These are phyloP conservation scores for Cystofilobasidium bisporidii DNA, from an alignment of 768 basidiomycete genomes.

Conservation along the genomic window DNA sequence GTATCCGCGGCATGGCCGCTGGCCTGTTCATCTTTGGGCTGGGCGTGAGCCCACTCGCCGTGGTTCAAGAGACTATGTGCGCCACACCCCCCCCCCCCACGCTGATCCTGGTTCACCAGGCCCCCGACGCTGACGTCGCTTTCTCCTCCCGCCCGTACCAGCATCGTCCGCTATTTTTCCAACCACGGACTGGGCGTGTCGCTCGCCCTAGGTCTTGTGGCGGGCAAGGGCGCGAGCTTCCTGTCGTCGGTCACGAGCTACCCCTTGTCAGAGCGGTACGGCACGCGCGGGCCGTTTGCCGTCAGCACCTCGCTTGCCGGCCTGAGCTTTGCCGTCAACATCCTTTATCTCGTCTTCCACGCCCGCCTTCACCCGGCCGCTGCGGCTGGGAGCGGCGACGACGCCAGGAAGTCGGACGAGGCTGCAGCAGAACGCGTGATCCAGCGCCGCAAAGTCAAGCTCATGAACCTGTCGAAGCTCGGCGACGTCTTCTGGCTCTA, in stretches of 20 bases:
- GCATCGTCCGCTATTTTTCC: conserved; percentile 67
- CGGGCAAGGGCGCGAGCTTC: conserved; percentile 69
- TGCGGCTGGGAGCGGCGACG: conserved; percentile 55
- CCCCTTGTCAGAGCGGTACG: conserved; percentile 60
- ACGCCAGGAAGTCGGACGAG: conserved; percentile 44
- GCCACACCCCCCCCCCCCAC: neutral
- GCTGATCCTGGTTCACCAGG: neutral
- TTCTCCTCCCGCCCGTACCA: neutral
- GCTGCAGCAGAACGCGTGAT: conserved; percentile 38
- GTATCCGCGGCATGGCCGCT: conserved; percentile 59
- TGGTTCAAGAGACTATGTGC: conserved; percentile 47
- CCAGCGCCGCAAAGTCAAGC: conserved; percentile 41
- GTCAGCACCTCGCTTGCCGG: conserved; percentile 55
- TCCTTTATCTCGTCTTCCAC: conserved; percentile 56
- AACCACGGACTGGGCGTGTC: conserved; percentile 60
- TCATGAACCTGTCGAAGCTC: conserved; percentile 49
- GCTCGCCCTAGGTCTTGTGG: conserved; percentile 72
- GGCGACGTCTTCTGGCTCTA: conserved; percentile 55
- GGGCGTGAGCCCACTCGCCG: conserved; percentile 67
- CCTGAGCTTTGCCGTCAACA: conserved; percentile 50
- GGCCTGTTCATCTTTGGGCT: conserved; percentile 73
- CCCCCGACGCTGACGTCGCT: neutral
- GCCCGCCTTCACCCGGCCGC: conserved; percentile 54
- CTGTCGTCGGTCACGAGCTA: conserved; percentile 64
- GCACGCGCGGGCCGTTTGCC: conserved; percentile 64